Percentiles rank a stretch among this genome's conserved stretches.
phyloP scores from a whole-genome alignment of 352 stramenopile genomes.

The Pythium plurisporium region DNA sequence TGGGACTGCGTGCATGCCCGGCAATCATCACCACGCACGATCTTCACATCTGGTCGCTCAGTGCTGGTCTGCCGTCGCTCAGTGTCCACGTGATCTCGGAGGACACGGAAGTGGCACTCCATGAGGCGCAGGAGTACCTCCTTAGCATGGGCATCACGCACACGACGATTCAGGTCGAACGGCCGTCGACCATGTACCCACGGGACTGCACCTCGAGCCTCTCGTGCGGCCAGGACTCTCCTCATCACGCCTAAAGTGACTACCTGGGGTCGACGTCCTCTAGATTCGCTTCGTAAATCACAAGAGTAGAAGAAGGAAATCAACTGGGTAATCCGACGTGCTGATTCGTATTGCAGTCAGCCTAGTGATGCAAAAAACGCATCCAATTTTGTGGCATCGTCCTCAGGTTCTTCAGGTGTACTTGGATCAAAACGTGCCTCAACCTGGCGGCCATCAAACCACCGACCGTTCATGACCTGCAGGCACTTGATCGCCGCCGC shows the following conservation, averaged over 20 bases:
- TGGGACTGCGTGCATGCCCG: constrained; percentile 46
- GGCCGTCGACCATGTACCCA: constrained; percentile 60
- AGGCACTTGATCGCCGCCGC: constrained; percentile 62
- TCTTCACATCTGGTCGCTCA: constrained; percentile 97
- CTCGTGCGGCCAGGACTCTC: constrained; percentile 77
- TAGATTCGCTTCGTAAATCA: not conserved
- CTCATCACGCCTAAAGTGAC: constrained; percentile 28
- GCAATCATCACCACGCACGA: constrained; percentile 95
- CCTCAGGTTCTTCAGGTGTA: constrained; percentile 47
- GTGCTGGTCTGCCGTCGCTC: constrained; percentile 81
- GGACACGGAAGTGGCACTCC: constrained; percentile 41
- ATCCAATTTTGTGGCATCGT: constrained; percentile 68
- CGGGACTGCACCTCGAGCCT: constrained; percentile 61
- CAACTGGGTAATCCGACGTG: no score
- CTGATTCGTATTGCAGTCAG: not conserved
- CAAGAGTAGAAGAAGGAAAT: not conserved
- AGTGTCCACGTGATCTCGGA: constrained; percentile 90
- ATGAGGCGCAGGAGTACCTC: constrained; percentile 49
- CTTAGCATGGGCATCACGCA: constrained; percentile 61
- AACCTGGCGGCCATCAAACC: constrained; percentile 74
- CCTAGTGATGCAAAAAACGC: constrained; percentile 68
- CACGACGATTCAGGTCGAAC: constrained; percentile 88
- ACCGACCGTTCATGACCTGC: constrained; percentile 71
- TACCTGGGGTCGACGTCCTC: no score
- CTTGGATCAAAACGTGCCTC: constrained; percentile 54